These are phyloP conservation scores for Aspergillus quadrilineatus DNA, from an alignment of 2,329 filamentous ascomycete species.

Conservation along the genomic window DNA sequence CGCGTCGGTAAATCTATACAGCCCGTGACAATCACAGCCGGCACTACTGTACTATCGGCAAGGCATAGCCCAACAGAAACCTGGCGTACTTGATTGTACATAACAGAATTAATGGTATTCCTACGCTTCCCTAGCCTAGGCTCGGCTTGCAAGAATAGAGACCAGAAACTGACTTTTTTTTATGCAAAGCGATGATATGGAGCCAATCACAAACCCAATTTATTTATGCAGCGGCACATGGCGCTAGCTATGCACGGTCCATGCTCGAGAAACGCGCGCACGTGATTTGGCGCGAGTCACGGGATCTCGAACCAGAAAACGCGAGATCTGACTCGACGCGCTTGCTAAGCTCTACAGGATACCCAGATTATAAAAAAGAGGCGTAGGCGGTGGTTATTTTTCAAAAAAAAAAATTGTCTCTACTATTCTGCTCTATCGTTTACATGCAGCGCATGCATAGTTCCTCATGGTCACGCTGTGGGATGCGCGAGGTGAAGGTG, in stretches of 20 bases:
- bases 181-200: constrained; percentile 2
- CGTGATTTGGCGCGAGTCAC: constrained; percentile 23
- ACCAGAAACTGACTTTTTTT: background rate
- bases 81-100: background rate
- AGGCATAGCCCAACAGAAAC: background rate
- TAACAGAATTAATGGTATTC: background rate
- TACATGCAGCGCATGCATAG: constrained; percentile 18
- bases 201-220: constrained; percentile 15
- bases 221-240: constrained; percentile 17
- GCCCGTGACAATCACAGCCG: background rate
- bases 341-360: constrained; percentile 1
- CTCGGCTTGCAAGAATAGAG: background rate
- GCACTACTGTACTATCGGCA: background rate
- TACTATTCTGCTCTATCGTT: constrained; percentile 1
- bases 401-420: background rate
- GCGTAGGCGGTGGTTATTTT: background rate
- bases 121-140: no score
- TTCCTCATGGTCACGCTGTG: constrained; percentile 14
- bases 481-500: constrained; percentile 28
- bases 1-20: constrained; percentile 9
- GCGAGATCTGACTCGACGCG: constrained; percentile 25
- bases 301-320: constrained; percentile 22
- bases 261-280: constrained; percentile 8
- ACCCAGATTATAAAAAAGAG: background rate
- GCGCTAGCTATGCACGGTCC: constrained; percentile 8